A percentile compares a stretch with the other conserved stretches of the same genome.
Conservation (phyloP, 768 basidiomycete genomes). For the Phlebiopsis gigantea region DNA sequence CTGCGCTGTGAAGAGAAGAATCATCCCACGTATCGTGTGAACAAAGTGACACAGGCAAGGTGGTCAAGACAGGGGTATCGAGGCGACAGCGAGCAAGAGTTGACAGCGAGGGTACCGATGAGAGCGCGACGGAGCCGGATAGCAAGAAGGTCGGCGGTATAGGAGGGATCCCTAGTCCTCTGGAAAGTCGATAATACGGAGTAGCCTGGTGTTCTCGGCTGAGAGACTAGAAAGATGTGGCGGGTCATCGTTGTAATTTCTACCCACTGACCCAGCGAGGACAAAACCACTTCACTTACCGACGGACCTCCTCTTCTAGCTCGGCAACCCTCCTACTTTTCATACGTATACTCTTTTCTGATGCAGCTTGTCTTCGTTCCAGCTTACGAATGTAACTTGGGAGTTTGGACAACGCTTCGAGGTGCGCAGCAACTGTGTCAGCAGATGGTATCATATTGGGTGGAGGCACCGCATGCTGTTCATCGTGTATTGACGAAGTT, state of each 20-base stretch:
- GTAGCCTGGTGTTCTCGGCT: background rate
- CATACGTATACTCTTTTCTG: constrained; percentile 27
- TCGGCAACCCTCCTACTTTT: constrained; percentile 15
- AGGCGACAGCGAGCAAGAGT: background rate
- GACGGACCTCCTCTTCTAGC: background rate
- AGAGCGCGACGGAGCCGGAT: background rate
- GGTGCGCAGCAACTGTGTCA: constrained; percentile 21
- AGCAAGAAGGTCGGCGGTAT: background rate
- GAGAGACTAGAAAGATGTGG: background rate
- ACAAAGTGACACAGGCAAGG: background rate
- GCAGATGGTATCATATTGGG: constrained; percentile 13
- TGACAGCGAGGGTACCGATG: background rate
- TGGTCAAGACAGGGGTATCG: background rate
- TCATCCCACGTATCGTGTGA: constrained; percentile 3
- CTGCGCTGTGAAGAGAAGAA: background rate
- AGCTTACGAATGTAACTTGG: constrained; percentile 31
- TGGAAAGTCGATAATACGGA: background rate
- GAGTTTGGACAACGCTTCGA: constrained; percentile 16
- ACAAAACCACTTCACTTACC: background rate
- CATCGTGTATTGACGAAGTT: background rate
- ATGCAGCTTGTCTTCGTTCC: constrained; percentile 33
- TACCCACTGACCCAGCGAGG: background rate
- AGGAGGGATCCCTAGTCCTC: background rate
- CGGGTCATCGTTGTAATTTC: background rate
- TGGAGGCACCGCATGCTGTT: background rate